phyloP scores from a whole-genome alignment of 345 rosid species.

The Brassica juncea region DNA sequence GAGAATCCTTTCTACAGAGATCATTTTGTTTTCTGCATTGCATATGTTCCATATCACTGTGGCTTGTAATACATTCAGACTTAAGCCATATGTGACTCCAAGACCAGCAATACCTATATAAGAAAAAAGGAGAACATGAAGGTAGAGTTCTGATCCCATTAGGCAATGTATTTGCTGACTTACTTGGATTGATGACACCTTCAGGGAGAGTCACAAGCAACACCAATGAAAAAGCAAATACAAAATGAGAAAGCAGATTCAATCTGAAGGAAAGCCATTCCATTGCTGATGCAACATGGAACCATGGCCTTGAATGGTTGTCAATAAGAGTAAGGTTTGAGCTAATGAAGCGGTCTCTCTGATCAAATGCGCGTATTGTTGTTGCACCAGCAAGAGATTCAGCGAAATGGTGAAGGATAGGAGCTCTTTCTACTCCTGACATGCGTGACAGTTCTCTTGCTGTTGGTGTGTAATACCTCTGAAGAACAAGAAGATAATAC shows the following conservation, averaged over 20 bases:
- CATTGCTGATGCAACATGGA: conserved; percentile 82
- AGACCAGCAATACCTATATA: conserved; percentile 85
- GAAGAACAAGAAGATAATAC: background rate
- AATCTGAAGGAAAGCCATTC: conserved; percentile 96
- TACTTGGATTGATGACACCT: conserved; percentile 92
- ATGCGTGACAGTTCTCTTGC: conserved; percentile 93
- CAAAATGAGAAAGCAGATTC: conserved; percentile 82
- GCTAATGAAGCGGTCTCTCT: conserved; percentile 59
- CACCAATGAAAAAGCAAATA: conserved; percentile 83
- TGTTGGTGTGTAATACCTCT: conserved; percentile 89
- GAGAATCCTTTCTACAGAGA: conserved; percentile 85
- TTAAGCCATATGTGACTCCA: conserved; percentile 89
- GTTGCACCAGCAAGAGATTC: conserved; percentile 92
- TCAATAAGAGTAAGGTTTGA: conserved; percentile 72
- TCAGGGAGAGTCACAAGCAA: conserved; percentile 87
- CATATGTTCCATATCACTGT: conserved; percentile 85
- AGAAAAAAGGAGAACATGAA: conserved; percentile 8
- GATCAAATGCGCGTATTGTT: conserved; percentile 84
- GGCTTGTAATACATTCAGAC: conserved; percentile 85
- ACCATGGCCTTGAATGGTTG: conserved; percentile 90
- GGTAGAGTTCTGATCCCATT: background rate
- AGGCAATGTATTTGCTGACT: conserved; percentile 32
- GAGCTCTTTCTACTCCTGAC: conserved; percentile 81
- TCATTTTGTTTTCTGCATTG: conserved; percentile 90
- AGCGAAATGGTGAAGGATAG: conserved; percentile 93